Percentiles rank a stretch among this genome's conserved stretches.
Evolutionary conservation across 2,329 filamentous ascomycete species (phyloP).

Genomic region (Penicillium rolfsii): DNA sequence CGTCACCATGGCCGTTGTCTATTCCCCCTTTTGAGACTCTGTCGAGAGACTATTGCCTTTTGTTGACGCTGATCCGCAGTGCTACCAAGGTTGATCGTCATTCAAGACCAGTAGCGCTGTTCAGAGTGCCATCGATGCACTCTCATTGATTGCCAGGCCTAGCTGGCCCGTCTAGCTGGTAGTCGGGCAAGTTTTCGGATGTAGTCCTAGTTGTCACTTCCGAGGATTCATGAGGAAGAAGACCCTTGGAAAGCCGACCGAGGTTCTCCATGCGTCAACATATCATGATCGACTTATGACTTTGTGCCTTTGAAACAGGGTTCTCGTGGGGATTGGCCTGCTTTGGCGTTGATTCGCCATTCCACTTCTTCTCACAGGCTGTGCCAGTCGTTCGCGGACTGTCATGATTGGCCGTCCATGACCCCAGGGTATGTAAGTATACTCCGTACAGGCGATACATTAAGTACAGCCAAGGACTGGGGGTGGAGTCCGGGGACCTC

Average conservation of each 20-base stretch:
- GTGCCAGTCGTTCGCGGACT: neutral
- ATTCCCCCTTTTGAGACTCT: constrained; percentile 8
- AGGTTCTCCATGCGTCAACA: neutral
- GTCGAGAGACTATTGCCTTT: neutral
- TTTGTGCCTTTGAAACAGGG: neutral
- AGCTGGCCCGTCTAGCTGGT: neutral
- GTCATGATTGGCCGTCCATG: neutral
- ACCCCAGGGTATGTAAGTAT: neutral
- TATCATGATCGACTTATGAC: constrained; percentile 2
- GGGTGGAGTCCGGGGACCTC: constrained; percentile 26
- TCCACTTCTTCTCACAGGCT: neutral
- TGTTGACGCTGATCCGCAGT: neutral
- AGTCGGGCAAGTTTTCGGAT: neutral
- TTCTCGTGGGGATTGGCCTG: neutral
- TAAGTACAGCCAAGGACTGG: constrained; percentile 8
- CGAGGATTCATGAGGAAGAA: neutral
- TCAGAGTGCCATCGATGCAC: neutral
- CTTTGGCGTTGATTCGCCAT: neutral
- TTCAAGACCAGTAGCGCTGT: neutral
- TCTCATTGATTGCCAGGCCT: neutral
- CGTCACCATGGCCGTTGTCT: neutral
- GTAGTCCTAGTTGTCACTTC: neutral
- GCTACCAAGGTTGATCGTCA: neutral
- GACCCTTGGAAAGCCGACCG: neutral
- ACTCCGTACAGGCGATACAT: neutral